phyloP scores from a whole-genome alignment of 2,329 filamentous ascomycete genomes.

The Cadophora luteo-olivacea region DNA sequence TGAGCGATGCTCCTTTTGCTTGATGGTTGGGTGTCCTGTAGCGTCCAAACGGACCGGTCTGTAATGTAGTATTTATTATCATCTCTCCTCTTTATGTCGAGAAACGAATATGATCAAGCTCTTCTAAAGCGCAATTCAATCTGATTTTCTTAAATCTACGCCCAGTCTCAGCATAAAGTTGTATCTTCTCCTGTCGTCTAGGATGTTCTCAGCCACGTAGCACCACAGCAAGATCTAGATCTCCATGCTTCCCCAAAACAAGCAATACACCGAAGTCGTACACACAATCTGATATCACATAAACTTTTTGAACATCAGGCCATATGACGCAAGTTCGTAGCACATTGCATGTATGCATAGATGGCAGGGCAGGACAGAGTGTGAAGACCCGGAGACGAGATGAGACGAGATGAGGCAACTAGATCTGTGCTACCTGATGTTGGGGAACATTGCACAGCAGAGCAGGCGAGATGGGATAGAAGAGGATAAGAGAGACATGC shows the following conservation, averaged over 20 bases:
- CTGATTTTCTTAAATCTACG: no score
- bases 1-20: no score
- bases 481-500: no score
- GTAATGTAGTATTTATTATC: neutral
- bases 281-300: neutral
- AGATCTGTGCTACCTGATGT: neutral
- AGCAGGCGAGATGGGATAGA: neutral
- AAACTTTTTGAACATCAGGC: neutral
- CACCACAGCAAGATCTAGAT: neutral
- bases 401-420: neutral
- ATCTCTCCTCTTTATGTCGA: neutral
- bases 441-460: neutral
- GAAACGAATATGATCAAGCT: no score
- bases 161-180: no score
- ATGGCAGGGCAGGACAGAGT: neutral
- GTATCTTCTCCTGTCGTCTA: no score
- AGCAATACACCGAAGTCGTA: neutral
- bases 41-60: neutral
- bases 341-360: neutral
- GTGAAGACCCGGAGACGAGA: neutral
- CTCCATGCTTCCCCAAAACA: neutral
- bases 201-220: no score
- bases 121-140: no score
- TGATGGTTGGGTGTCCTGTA: neutral
- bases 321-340: neutral